Evolutionary conservation across 2,329 filamentous ascomycete genomes (phyloP), one percentile per base, ranked within the genome.

Genomic region (Fusarium brevicatenulatum): DNA sequence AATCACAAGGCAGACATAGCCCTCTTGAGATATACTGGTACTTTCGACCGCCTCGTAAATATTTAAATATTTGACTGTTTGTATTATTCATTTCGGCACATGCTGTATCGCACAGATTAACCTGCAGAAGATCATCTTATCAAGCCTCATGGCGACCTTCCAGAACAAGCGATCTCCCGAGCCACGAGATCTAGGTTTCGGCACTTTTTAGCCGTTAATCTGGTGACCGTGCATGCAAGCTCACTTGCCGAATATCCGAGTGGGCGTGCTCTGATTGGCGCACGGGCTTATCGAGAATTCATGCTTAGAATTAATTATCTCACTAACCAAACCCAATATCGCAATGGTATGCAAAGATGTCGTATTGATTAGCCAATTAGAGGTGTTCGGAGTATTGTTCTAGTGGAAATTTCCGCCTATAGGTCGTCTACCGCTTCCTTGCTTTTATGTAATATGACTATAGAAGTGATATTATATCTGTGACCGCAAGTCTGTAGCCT

Each of bases 121-220:
- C 4, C 10, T n/a, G n/a, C n/a, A 30, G 11, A 18, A 23, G 18
- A 0, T 0, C 28, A 36, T 25, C 32, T 57, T 25, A 39, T 61
- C 49, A 32, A 56, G 30, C 28, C 7, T 23, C 19, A 21, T 25
- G 1, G 11, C 13, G n/a, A 64, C 62, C 62, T 63, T 62, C 62
- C 62, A 43, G 25, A 61, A 63, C 34, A n/a, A 42, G 32, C 23
- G 9, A 50, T 39, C 39, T 32, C 30, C 32, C 56, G 56, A 15
- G 18, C 37, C 39, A 44, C 28, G 54, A 63, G 19, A 49, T 61
- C 36, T 37, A 18, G 3, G 1, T 4, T 10, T 52, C 62, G 62
- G 62, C 62, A 64, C 39, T 34, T 63, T 39, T 63, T 63, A 64
- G 62, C 62, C 62, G 56, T 62, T 15, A 23, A 37, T 44, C 21